Conservation (phyloP, 805 yeast genomes). For the Pichia exigua region DNA sequence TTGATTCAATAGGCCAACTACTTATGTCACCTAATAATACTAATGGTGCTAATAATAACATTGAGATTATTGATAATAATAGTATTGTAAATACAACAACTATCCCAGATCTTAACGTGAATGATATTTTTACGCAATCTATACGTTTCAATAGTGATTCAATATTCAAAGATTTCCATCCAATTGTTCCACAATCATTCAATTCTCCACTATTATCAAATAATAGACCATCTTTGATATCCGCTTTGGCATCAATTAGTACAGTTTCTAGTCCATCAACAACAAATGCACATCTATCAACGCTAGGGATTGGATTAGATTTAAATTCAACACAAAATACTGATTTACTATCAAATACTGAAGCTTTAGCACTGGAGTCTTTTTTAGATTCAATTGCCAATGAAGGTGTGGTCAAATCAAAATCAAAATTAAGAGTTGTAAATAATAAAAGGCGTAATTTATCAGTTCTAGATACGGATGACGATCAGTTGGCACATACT, state of each 20-base stretch:
- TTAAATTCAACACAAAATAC: background rate
- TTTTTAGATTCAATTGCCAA: slow-evolving; percentile 32
- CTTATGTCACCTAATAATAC: slow-evolving; percentile 6
- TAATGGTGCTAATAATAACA: no score
- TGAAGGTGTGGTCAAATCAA: slow-evolving; percentile 10
- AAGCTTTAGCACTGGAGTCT: slow-evolving; percentile 28
- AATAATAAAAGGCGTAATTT: background rate
- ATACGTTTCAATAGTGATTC: background rate
- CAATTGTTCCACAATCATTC: background rate
- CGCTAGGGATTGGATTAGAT: background rate
- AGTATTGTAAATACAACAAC: background rate
- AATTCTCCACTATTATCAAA: background rate
- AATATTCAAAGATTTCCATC: background rate
- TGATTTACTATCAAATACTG: slow-evolving; percentile 26
- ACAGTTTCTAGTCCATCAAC: background rate
- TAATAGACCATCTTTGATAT: background rate
- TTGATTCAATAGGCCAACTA: slow-evolving; percentile 8
- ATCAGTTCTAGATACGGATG: background rate
- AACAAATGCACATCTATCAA: background rate
- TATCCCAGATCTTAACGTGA: background rate
- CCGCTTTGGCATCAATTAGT: background rate
- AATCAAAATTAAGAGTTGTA: background rate
- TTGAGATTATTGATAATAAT: no score
- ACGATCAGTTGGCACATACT: background rate
- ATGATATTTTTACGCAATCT: background rate